Percentiles rank a stretch among this genome's conserved stretches.
These are phyloP conservation scores for Poterioochromonas sp. DNA, from an alignment of 352 stramenopile genomes.

Conservation along the genomic window DNA sequence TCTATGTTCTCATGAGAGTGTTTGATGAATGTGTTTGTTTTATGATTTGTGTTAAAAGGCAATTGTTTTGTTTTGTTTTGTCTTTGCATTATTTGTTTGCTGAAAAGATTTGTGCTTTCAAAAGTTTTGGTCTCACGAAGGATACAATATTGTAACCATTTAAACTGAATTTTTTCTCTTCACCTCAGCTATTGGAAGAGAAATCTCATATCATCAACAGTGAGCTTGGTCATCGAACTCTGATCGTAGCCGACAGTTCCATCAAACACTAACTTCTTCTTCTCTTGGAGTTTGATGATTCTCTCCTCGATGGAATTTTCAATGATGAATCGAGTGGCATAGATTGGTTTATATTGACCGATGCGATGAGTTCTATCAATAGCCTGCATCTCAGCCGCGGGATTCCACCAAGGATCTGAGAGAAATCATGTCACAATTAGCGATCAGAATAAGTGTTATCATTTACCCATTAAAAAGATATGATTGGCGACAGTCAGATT, in stretches of 20 bases:
- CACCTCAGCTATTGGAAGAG: slow-evolving; percentile 55
- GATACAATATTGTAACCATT: no score
- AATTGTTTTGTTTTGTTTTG: no score
- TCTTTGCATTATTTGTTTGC: no score
- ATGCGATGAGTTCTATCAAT: slow-evolving; percentile 57
- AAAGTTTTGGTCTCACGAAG: no score
- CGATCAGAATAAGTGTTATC: neutral
- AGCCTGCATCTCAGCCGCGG: slow-evolving; percentile 77
- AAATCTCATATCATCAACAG: slow-evolving; percentile 82
- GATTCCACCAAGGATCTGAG: slow-evolving; percentile 94
- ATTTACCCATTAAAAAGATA: slow-evolving; percentile 81
- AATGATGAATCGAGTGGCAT: slow-evolving; percentile 79
- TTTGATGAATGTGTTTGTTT: no score
- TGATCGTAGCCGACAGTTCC: slow-evolving; percentile 88
- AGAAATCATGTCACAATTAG: neutral
- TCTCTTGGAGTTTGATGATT: slow-evolving; percentile 82
- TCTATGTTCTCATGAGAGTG: no score
- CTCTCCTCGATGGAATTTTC: slow-evolving; percentile 85
- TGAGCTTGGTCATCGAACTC: slow-evolving; percentile 72
- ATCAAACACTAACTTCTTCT: slow-evolving; percentile 95
- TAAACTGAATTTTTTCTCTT: no score
- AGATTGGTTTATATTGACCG: slow-evolving; percentile 50
- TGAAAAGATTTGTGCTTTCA: no score
- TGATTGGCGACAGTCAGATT: slow-evolving; percentile 95
- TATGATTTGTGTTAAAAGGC: no score